Evolutionary conservation across 2,329 filamentous ascomycete species (phyloP), one percentile per base, ranked within the genome.

Genomic region (Aspergillus pseudonomiae): DNA sequence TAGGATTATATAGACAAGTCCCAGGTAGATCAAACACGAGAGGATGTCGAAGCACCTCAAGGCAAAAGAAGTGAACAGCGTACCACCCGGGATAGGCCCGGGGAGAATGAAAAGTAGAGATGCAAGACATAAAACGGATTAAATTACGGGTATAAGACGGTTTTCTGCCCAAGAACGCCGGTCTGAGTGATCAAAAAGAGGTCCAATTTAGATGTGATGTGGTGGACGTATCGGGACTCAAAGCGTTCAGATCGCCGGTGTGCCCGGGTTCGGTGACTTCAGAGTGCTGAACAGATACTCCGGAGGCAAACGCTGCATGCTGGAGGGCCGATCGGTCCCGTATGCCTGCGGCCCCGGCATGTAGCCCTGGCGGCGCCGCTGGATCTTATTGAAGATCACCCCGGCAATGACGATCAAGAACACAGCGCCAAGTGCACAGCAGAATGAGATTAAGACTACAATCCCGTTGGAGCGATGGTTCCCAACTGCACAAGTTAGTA

Each of bases 381-480:
- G 81, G 59, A 82, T 77, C 69, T 80, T 80, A 65, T 81, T 81
- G 63, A 82, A 72, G 66, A 82, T 81, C 57, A 83, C 75, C 57
- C 81, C 81, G 45, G 79, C 74, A 52, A 80, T 73, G 56, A 83
- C 79, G 58, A 83, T 80, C 36, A 83, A 75, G 75, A 83, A 83
- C 60, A 83, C 78, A 63, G 78, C 81, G 64, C 79, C 81, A 41
- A 82, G 73, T 9, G 81, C 80, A 62, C 80, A 78, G 67, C 81
- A 83, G 67, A 83, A 81, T 1, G 81, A 79, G 24, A 83, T 75
- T 24, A 83, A 71, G 26, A 83, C 76, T 24, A 80, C 78, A 41
- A 83, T 81, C 39, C 81, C 81, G 61, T 76, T 77, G 10, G 81
- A 81, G 65, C 75, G 80, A 63, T 77, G 74, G 58, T 73, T 68